A percentile compares a stretch with the other conserved stretches of the same genome.
Conservation (phyloP, 1,139 yeast species). For the Kluyveromyces sp. region DNA sequence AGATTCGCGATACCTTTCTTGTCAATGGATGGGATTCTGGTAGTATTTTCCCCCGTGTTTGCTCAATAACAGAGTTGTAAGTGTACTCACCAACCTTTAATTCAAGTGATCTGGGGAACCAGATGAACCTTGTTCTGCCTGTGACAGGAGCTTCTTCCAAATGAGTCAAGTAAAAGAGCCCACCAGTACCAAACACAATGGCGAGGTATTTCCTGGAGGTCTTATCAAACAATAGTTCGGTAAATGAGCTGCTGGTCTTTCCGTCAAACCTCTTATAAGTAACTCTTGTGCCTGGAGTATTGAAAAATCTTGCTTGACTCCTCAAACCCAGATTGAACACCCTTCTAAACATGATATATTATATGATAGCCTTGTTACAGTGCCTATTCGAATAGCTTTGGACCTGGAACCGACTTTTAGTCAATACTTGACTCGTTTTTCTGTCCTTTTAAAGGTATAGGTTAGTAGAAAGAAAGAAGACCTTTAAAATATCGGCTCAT, state of each 20-base stretch:
- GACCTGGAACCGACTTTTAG: too few relatives aligned
- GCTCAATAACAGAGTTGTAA: constrained; percentile 51
- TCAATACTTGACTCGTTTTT: too few relatives aligned
- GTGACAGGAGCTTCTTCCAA: constrained; percentile 80
- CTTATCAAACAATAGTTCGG: constrained; percentile 20
- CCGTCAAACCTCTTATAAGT: constrained; percentile 29
- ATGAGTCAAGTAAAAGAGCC: constrained; percentile 52
- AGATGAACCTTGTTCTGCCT: constrained; percentile 61
- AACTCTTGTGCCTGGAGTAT: constrained; percentile 8
- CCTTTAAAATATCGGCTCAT: too few relatives aligned
- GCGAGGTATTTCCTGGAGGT: constrained; percentile 23
- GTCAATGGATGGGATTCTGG: constrained; percentile 51
- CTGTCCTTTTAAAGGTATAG: too few relatives aligned
- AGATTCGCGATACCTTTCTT: constrained; percentile 47
- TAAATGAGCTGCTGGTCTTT: constrained; percentile 11
- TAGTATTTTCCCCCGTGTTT: constrained; percentile 40
- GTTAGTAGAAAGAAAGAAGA: too few relatives aligned
- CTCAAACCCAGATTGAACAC: not conserved
- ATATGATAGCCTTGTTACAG: too few relatives aligned
- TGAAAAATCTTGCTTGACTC: not conserved
- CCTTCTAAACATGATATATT: constrained; percentile 2
- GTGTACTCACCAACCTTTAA: constrained; percentile 57
- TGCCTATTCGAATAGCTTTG: too few relatives aligned
- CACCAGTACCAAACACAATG: constrained; percentile 29
- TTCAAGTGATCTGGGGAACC: constrained; percentile 67